These are phyloP conservation scores for Lichina pygmaea DNA, from an alignment of 495 filamentous ascomycete species.

Conservation along the genomic window DNA sequence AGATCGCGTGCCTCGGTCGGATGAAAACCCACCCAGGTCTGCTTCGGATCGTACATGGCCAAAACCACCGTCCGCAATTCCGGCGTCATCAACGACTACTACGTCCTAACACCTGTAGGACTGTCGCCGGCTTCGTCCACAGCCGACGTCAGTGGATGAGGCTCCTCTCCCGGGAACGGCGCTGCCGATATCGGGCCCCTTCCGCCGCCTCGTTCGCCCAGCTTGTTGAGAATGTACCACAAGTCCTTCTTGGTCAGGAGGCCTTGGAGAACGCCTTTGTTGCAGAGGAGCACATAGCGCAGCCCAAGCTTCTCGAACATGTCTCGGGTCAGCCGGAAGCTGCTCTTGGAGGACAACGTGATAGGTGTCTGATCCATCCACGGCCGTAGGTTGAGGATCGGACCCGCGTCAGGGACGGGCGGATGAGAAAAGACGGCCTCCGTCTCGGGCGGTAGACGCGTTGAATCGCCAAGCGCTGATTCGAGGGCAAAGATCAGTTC, in stretches of 20 bases:
- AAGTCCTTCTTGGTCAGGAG: conserved; percentile 93
- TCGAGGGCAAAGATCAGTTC: conserved; percentile 66
- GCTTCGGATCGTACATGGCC: too few relatives aligned
- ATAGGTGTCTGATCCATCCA: conserved; percentile 99
- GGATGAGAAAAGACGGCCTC: conserved; percentile 68
- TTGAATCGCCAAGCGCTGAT: conserved; percentile 19
- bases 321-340: conserved; percentile 51
- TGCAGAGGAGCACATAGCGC: conserved; percentile 67
- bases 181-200: neutral
- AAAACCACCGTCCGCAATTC: neutral
- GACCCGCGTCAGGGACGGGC: conserved; percentile 48
- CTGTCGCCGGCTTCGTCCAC: too few relatives aligned
- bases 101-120: too few relatives aligned
- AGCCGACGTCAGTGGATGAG: too few relatives aligned
- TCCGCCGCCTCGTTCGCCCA: conserved; percentile 15
- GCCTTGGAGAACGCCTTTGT: conserved; percentile 57
- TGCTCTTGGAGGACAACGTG: conserved; percentile 48
- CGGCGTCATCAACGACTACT: neutral
- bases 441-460: conserved; percentile 35
- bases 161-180: too few relatives aligned
- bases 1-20: neutral
- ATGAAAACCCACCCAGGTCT: too few relatives aligned
- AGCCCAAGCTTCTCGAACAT: conserved; percentile 89
- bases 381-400: conserved; percentile 62
- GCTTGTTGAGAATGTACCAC: conserved; percentile 75